Evolutionary conservation across 2,329 filamentous ascomycete genomes (phyloP).

Genomic region (Aureobasidium uvarum): DNA sequence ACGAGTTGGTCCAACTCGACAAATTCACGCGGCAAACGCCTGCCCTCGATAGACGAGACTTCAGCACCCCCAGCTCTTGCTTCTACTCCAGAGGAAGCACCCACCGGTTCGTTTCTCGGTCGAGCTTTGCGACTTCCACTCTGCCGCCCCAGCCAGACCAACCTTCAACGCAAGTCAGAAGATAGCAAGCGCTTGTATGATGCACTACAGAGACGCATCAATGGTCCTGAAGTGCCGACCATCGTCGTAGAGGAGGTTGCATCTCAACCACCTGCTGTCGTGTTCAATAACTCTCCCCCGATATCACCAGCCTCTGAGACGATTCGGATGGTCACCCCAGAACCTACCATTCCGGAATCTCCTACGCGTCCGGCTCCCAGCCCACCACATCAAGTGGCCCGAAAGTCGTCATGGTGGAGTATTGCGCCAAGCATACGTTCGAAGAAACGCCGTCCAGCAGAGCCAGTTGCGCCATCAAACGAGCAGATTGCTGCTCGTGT

Average conservation of each 20-base stretch:
- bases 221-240: conserved; percentile 46
- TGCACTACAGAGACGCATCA: conserved; percentile 55
- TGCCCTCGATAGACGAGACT: conserved; percentile 26
- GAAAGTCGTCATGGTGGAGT: conserved; percentile 22
- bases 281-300: background rate
- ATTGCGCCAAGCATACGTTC: conserved; percentile 17
- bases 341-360: conserved; percentile 3
- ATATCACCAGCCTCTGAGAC: conserved; percentile 30
- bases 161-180: conserved; percentile 39
- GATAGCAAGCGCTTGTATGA: conserved; percentile 62
- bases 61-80: conserved; percentile 14
- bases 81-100: background rate
- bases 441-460: conserved; percentile 13
- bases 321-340: conserved; percentile 40
- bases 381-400: conserved; percentile 6
- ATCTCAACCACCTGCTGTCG: background rate
- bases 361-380: conserved; percentile 4
- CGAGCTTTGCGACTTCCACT: conserved; percentile 34
- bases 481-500: conserved; percentile 44
- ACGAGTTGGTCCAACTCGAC: conserved; percentile 71
- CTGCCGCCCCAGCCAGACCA: conserved; percentile 34
- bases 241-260: conserved; percentile 3
- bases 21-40: conserved; percentile 41
- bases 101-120: conserved; percentile 37
- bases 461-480: conserved; percentile 35